Evolutionary conservation across 2,329 filamentous ascomycete genomes (phyloP).

Genomic region (Botrytis cinerea): DNA sequence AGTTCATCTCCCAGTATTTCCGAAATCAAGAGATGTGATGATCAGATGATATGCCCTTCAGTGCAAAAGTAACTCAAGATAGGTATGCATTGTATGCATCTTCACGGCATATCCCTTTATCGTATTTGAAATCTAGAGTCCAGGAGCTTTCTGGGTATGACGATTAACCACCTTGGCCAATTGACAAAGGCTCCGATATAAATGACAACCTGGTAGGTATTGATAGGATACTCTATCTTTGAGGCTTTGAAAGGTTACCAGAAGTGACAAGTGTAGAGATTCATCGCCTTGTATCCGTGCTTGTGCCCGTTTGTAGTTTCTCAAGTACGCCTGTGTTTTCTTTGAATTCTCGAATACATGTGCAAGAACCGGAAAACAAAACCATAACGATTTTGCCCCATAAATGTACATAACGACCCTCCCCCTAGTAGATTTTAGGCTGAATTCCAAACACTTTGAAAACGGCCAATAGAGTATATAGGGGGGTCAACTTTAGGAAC

Average conservation of each 20-base stretch:
- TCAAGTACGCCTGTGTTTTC: slow-evolving; percentile 1
- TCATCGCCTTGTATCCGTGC: neutral
- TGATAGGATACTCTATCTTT: neutral
- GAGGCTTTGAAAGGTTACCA: neutral
- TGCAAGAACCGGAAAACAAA: neutral
- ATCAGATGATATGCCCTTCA: slow-evolving; percentile 19
- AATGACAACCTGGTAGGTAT: slow-evolving; percentile 7
- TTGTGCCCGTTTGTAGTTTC: neutral
- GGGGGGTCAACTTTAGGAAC: neutral
- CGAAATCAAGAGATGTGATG: slow-evolving; percentile 8
- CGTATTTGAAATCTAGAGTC: neutral
- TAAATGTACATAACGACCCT: neutral
- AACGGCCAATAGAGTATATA: neutral
- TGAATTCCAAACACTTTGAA: slow-evolving; percentile 1
- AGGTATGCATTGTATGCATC: neutral
- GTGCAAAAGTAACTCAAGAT: slow-evolving; percentile 18
- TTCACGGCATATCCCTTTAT: slow-evolving; percentile 6
- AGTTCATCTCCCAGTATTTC: slow-evolving; percentile 1
- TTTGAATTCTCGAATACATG: neutral
- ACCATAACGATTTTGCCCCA: neutral
- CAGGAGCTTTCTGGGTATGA: slow-evolving; percentile 6
- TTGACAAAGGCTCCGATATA: neutral
- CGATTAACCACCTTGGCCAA: neutral
- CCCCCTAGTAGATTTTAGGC: neutral
- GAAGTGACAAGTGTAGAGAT: slow-evolving; percentile 6